Evolutionary conservation across 352 stramenopile genomes (phyloP).

Genomic region (Saprolegnia parasitica): DNA sequence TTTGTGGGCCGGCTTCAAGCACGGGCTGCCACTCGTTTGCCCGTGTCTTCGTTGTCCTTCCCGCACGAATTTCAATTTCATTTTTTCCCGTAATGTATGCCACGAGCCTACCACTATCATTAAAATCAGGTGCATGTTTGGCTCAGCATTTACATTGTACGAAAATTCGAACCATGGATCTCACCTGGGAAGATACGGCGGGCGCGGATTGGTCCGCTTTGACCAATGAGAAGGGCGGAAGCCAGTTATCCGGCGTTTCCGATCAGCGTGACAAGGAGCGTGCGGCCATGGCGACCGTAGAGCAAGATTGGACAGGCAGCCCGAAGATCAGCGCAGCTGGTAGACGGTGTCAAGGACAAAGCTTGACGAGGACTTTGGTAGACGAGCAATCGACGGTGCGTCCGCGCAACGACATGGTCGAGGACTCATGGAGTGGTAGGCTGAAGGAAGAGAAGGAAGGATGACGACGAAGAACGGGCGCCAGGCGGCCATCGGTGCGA

Average conservation of each 20-base stretch:
- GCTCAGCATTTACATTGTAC: too few species aligned
- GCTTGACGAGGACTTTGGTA: not conserved
- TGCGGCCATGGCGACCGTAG: not conserved
- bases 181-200: too few species aligned
- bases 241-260: not conserved
- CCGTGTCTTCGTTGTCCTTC: too few species aligned
- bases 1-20: too few species aligned
- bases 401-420: not conserved
- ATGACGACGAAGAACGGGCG: not conserved
- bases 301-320: not conserved
- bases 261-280: not conserved
- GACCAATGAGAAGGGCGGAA: not conserved
- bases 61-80: too few species aligned
- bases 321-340: not conserved
- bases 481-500: not conserved
- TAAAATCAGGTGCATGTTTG: too few species aligned
- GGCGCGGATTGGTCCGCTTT: too few species aligned
- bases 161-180: too few species aligned
- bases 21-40: too few species aligned
- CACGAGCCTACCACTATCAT: too few species aligned
- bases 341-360: not conserved
- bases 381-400: not conserved
- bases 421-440: not conserved
- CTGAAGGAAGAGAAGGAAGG: constrained; percentile 1
- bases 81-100: too few species aligned